A percentile compares a stretch with the other conserved stretches of the same genome.
These are phyloP conservation scores for Aleurites moluccanus DNA, from an alignment of 441 rosid genomes.

Conservation along the genomic window DNA sequence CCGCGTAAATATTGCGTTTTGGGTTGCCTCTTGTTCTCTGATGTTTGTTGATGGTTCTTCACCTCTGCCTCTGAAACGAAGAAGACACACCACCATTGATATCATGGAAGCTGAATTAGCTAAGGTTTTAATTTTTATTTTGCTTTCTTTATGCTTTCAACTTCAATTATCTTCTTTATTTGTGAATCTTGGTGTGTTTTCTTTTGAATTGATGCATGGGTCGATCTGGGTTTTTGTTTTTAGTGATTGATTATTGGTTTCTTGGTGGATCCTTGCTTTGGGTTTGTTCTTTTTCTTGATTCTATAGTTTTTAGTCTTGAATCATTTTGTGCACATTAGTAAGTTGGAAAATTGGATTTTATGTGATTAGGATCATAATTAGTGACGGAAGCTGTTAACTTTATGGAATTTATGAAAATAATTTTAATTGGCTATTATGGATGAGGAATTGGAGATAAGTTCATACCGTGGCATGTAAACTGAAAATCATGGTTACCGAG, in stretches of 20 bases:
- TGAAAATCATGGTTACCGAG: background rate
- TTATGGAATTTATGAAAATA: background rate
- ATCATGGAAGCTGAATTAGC: conserved; percentile 75
- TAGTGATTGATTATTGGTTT: conserved; percentile 11
- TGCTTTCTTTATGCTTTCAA: no score
- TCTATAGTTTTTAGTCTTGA: background rate
- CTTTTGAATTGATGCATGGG: conserved; percentile 8
- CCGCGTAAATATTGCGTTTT: background rate
- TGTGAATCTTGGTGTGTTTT: background rate
- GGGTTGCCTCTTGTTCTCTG: conserved; percentile 15
- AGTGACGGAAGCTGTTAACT: background rate
- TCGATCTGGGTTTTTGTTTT: conserved; percentile 17
- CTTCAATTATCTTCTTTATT: background rate
- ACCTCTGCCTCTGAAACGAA: conserved; percentile 50
- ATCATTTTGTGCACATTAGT: background rate
- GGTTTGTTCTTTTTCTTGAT: conserved; percentile 1
- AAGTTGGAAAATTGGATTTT: background rate
- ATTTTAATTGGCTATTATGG: background rate
- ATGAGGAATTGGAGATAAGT: background rate
- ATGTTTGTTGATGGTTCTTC: conserved; percentile 55
- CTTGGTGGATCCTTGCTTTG: background rate
- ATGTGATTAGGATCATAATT: background rate
- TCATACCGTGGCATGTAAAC: background rate
- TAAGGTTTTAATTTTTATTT: conserved; percentile 57
- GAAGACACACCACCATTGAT: conserved; percentile 49